Percentiles rank a stretch among this genome's conserved stretches.
phyloP scores from a whole-genome alignment of 2,329 filamentous ascomycete species.

The Mycosphaerella arachidis region DNA sequence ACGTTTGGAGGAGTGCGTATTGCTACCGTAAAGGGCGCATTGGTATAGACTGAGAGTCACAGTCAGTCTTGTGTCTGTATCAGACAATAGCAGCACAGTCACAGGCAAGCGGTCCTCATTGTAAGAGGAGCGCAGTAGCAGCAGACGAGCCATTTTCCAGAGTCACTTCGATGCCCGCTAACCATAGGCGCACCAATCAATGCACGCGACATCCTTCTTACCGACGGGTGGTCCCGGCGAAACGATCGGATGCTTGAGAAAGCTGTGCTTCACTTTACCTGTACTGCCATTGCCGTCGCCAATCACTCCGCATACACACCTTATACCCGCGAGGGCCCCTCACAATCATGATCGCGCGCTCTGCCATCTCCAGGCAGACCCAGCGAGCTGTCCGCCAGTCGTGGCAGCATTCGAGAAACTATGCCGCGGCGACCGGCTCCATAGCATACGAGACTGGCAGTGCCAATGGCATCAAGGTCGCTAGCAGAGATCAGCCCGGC shows the following conservation, averaged over 20 bases:
- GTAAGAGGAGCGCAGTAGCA: neutral
- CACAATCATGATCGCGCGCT: constrained; percentile 60
- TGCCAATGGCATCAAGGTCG: constrained; percentile 83
- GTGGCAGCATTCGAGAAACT: constrained; percentile 58
- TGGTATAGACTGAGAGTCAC: constrained; percentile 13
- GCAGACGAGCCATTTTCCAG: neutral
- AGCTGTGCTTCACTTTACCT: neutral
- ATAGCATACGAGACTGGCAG: constrained; percentile 86
- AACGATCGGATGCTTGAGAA: constrained; percentile 1
- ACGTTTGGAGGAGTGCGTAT: constrained; percentile 30
- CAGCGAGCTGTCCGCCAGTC: constrained; percentile 58
- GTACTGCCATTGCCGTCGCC: neutral
- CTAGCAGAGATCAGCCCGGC: constrained; percentile 81
- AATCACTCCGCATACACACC: constrained; percentile 5
- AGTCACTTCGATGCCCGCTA: neutral
- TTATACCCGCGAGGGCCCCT: constrained; percentile 23
- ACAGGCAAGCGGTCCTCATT: neutral
- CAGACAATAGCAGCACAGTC: neutral
- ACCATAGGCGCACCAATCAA: neutral
- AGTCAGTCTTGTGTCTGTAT: neutral
- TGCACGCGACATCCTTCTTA: neutral
- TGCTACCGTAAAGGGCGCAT: constrained; percentile 32
- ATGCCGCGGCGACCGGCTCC: constrained; percentile 66
- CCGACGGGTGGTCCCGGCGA: too few species aligned
- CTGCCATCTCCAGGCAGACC: constrained; percentile 59